A percentile compares a stretch with the other conserved stretches of the same genome.
These are phyloP conservation scores for Drechslerella dactyloides DNA, from an alignment of 2,329 filamentous ascomycete genomes.

Conservation along the genomic window DNA sequence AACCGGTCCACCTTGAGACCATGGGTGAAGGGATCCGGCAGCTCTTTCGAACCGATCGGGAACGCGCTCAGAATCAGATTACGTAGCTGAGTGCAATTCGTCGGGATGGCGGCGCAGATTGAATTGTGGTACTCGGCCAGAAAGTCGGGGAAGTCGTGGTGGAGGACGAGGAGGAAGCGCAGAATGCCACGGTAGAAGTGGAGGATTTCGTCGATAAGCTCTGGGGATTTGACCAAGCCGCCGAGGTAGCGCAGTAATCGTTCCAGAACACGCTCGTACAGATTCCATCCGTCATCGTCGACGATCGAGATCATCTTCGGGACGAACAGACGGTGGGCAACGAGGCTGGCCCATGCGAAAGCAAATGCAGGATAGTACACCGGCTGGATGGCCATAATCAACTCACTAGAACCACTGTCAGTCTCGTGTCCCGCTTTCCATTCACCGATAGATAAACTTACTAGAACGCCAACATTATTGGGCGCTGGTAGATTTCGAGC, in stretches of 20 bases:
- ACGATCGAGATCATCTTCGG: slow-evolving; percentile 69
- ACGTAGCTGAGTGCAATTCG: slow-evolving; percentile 82
- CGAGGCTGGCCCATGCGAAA: slow-evolving; percentile 81
- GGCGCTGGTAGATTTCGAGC: slow-evolving; percentile 68
- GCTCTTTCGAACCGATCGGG: slow-evolving; percentile 72
- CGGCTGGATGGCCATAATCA: slow-evolving; percentile 76
- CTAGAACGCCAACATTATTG: slow-evolving; percentile 71
- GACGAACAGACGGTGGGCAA: slow-evolving; percentile 85
- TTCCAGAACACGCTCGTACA: slow-evolving; percentile 75
- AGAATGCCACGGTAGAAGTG: slow-evolving; percentile 78
- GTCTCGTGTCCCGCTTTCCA: slow-evolving; percentile 59
- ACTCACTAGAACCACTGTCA: slow-evolving; percentile 57
- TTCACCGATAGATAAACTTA: slow-evolving; percentile 20
- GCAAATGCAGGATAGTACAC: slow-evolving; percentile 79
- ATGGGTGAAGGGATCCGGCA: slow-evolving; percentile 74
- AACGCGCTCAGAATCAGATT: slow-evolving; percentile 86
- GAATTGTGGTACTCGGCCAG: slow-evolving; percentile 83
- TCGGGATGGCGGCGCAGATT: slow-evolving; percentile 80
- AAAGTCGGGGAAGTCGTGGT: slow-evolving; percentile 95
- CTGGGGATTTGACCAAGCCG: slow-evolving; percentile 76
- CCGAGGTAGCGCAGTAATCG: slow-evolving; percentile 76
- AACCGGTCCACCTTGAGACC: slow-evolving; percentile 78
- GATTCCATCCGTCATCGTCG: slow-evolving; percentile 70
- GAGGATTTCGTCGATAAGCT: slow-evolving; percentile 59
- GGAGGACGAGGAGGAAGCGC: slow-evolving; percentile 81